Evolutionary conservation across 371 early-diverging fungal genomes (phyloP), one percentile per base, ranked within the genome.

Genomic region (Rhizomucor pusillus): DNA sequence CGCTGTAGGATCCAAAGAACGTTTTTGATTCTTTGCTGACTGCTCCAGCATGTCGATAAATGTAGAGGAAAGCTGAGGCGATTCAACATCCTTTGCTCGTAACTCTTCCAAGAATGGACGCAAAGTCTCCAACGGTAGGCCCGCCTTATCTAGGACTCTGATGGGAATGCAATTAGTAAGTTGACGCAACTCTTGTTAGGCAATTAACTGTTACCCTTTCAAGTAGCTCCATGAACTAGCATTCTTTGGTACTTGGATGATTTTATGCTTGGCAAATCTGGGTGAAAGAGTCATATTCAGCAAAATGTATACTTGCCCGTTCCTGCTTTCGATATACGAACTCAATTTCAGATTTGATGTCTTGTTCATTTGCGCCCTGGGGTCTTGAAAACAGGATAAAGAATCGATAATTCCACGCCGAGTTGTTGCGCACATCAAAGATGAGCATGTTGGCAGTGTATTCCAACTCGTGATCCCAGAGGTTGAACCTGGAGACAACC

Each of bases 401-500:
- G 68, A 79, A 92, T 14, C 97, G 85, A 57, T 98, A 93, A 63
- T 95, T 97, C 99, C 98, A 97, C 0, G 97, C 98, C 34, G 97
- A 97, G 67, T 98, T 98, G 71, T 98, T 97, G 47, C 97, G 77
- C 7, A 96, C 77, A 62, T 98, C 99, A 45, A 79, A 64, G n/a
- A 73, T 67, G 22, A 98, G 41, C 61, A 90, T 60, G 11, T 81
- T 70, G 19, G 90, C 81, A 0, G 90, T 71, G 62, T 87, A 92
- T 1, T 39, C 49, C 44, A 93, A 56, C 67, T 98, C 98, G 19
- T 71, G 67, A 18, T 83, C 77, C 92, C 92, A 97, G 43, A 89
- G 65, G n/a, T 75, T 65, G 62, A 92, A 95, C 12, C 72, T 65
- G 18, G 62, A 65, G 11, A 96, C 80, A 16, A 97, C 79, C 93